Evolutionary conservation across 2,329 filamentous ascomycete species (phyloP), one percentile per base, ranked within the genome.

Genomic region (Xylariales sp.): DNA sequence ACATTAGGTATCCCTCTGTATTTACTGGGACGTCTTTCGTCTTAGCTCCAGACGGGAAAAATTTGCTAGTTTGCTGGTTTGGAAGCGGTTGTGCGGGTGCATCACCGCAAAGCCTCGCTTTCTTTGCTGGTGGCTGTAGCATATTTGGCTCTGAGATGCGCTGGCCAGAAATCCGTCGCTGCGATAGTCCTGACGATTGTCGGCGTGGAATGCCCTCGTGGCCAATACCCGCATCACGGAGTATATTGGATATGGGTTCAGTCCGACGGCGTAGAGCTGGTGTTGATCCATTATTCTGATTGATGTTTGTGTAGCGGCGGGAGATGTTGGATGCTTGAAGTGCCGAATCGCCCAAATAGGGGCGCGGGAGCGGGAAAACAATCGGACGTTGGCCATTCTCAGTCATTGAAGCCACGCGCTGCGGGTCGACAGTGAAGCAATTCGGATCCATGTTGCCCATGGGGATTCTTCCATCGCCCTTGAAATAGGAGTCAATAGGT

Each of bases 401-500:
- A 1, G 72, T 74, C 39, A 75, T 57, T 38, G 61, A 62, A n/a
- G 68, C 62, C 42, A 74, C 59, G 43, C 66, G 61, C 19, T 69
- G 55, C 12, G 67, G 61, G 41, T 80, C 70, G 11, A 77, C 63
- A 12, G 67, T 60, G 48, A 81, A 81, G 52, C 74, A 79, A 44
- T 81, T 81, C 27, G 72, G 63, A 36, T 80, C 75, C 76, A 81
- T 81, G 49, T 77, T 74, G n/a, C 70, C 76, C 50, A 81, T 69
- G 0, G 76, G 72, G 40, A 78, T 71, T 3, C 76, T 70, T 23
- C 59, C 56, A 38, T 65, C 57, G 16, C 62, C 62, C 40, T 69
- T 70, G 56, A 79, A 78, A 50, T 75, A 79, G 4, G 69, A 65
- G 25, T 65, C 67, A 41, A 79, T 78, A 3, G 74, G 70, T 45